Base-by-base conservation (phyloP, 768 basidiomycete species). In the Pisolithus marmoratus region DNA sequence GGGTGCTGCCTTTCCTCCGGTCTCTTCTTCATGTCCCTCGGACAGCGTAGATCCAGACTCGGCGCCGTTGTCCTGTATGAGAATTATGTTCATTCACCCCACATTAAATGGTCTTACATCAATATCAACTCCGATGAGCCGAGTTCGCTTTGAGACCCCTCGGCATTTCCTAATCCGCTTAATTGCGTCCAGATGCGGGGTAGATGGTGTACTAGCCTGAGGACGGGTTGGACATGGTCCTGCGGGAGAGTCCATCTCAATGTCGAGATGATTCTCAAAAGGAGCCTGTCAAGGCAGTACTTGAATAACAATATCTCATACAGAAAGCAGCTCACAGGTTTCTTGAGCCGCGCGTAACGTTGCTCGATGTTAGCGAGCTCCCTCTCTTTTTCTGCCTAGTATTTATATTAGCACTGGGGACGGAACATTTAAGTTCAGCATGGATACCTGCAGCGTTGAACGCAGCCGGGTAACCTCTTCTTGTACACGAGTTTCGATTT, bases 331-430 rank as follows among this genome's bases (percentile, higher is more conserved):
- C n/a, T n/a, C n/a, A n/a, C n/a, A 15, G 27, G 26, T 8, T n/a
- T 48, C 36, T 37, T 22, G 12, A 36, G 14, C 46, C 23, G 37
- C 6, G 38, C 38, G 46, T 38, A 41, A 0, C 38, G 6, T n/a
- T 55, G 54, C 36, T 55, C 51, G 11, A 55, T 55, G 38, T 49
- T 55, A 19, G 51, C 44, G 11, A 55, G 48, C 6, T 55, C 51
- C 22, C n/a, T 46, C 38, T 36, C 48, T 45, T 55, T 55, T 27
- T 41, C 47, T 8, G 34, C 54, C 51, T 53, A 27, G 17, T 34
- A 48, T 38, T 38, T 38, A 38, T 14, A 38, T 38, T 38, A 38
- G 37, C 19, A n/a, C 23, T 36, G 46, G 15, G 20, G 17, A 37
- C 37, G 27, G 36, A 48, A 4, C 29, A 34, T 14, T 8, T 27